Percentiles rank a stretch among this genome's conserved stretches.
phyloP scores from a whole-genome alignment of 352 stramenopile genomes.

The Plasmopara viticola region DNA sequence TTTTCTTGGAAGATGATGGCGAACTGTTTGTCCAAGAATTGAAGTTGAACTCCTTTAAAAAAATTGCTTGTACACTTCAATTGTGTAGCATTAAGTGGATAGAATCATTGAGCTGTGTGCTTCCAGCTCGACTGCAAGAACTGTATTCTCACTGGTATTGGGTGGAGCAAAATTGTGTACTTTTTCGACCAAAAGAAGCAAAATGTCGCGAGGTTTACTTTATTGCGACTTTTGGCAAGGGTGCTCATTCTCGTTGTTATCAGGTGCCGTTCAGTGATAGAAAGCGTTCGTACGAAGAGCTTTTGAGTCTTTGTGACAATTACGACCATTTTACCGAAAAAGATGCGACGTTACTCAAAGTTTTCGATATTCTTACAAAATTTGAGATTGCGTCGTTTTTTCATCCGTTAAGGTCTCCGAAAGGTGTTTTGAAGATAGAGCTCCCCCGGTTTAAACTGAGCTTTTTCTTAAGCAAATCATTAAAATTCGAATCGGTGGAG shows the following conservation, averaged over 20 bases:
- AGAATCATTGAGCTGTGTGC: conserved; percentile 7
- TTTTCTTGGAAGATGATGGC: conserved; percentile 12
- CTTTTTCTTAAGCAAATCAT: conserved; percentile 24
- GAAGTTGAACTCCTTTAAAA: not conserved
- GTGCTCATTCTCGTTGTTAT: conserved; percentile 15
- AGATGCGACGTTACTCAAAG: conserved; percentile 4
- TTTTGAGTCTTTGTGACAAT: conserved; percentile 7
- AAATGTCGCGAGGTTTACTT: conserved; percentile 18
- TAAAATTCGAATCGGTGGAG: conserved; percentile 29
- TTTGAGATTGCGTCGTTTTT: conserved; percentile 39
- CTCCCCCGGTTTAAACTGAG: conserved; percentile 40
- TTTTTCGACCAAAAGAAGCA: conserved; percentile 26
- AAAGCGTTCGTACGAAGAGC: conserved; percentile 5
- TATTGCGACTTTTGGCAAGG: conserved; percentile 15
- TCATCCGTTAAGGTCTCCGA: conserved; percentile 19
- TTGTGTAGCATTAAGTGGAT: conserved; percentile 28
- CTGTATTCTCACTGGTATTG: conserved; percentile 53
- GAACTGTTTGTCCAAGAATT: conserved; percentile 38
- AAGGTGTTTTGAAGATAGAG: conserved; percentile 25
- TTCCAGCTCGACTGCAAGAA: conserved; percentile 24
- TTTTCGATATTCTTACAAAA: conserved; percentile 25
- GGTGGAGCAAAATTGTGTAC: conserved; percentile 32
- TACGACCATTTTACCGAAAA: conserved; percentile 28
- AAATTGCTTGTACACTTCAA: conserved; percentile 21
- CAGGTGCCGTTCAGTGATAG: conserved; percentile 31